A percentile compares a stretch with the other conserved stretches of the same genome.
These are phyloP conservation scores for Hyaloscypha bicolor DNA, from an alignment of 495 filamentous ascomycete species.

Conservation along the genomic window DNA sequence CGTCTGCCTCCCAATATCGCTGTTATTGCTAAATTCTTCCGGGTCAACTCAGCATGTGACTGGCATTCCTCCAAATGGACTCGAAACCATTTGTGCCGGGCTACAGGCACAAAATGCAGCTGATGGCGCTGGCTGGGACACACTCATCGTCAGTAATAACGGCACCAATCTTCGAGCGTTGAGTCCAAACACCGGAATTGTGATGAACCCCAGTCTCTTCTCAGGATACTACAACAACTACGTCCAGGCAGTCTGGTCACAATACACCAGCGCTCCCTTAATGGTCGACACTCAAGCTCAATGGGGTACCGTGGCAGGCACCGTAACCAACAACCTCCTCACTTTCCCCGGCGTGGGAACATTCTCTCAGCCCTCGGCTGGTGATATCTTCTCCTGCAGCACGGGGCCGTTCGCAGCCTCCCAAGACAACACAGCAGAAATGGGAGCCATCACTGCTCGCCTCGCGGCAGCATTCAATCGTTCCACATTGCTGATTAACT, in stretches of 20 bases:
- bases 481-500: conserved; percentile 56
- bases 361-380: conserved; percentile 58
- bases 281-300: conserved; percentile 32
- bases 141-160: conserved; percentile 55
- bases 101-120: conserved; percentile 53
- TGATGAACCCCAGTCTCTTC: conserved; percentile 59
- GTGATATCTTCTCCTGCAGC: conserved; percentile 71
- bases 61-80: conserved; percentile 60
- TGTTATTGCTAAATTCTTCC: conserved; percentile 56
- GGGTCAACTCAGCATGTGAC: conserved; percentile 55
- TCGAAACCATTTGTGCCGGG: conserved; percentile 55
- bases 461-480: conserved; percentile 72
- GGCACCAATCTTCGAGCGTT: conserved; percentile 61
- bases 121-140: conserved; percentile 65
- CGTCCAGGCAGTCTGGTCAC: conserved; percentile 63
- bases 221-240: conserved; percentile 62
- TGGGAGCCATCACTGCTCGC: conserved; percentile 57
- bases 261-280: conserved; percentile 53
- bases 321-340: conserved; percentile 44
- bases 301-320: conserved; percentile 50
- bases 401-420: conserved; percentile 69
- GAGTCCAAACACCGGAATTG: conserved; percentile 65
- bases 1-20: conserved; percentile 64
- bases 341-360: conserved; percentile 48
- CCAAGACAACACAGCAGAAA: conserved; percentile 40